Base-by-base conservation (phyloP, 495 filamentous ascomycete genomes). In the Lophiotrema nucula region DNA sequence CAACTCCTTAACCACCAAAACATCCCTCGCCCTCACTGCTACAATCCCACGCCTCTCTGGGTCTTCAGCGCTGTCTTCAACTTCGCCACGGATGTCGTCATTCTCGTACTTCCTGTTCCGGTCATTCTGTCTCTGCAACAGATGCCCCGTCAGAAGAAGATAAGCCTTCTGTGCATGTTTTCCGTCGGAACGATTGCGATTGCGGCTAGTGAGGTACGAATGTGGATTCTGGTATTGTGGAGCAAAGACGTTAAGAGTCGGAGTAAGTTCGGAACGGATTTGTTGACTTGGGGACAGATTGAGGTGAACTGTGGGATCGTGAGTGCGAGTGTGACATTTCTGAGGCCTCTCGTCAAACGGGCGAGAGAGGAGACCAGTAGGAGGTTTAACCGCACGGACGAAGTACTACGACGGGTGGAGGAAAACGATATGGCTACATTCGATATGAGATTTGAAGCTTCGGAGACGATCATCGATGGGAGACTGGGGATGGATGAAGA, bases 251-350 rank as follows among this genome's bases (percentile, higher is more conserved):
- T 42, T 16, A 21, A 15, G 16, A 31, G 2, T 18, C 47, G 19
- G 47, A 53, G 11, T 15, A 35, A 51, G 19, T 44, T 10, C 18
- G 47, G 47, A 47, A 53, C 33, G 13, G 46, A 39, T 3, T 45
- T 43, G 18, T 24, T 46, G 18, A 52, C 43, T 3, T 58, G 55
- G 55, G 49, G 39, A 8, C 43, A 35, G 15, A 37, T 58, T 21
- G 55, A 58, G 23, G 2, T 53, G 13, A 52, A 58, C 23, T 3
- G 10, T n/a, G 55, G 55, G 12, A 58, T 58, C n/a, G 42, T 58
- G 6, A 27, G 47, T 8, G 55, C 55, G 16, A 59, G 23, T 35
- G 24, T 39, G 33, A 26, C 49, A 1, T 33, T 45, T 42, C 35
- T 58, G 22, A 53, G 55, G 16, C 6, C 33, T 13, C 25, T 55